A percentile compares a stretch with the other conserved stretches of the same genome.
These are phyloP conservation scores for Neonectria punicea DNA, from an alignment of 2,329 filamentous ascomycete genomes.

Conservation along the genomic window DNA sequence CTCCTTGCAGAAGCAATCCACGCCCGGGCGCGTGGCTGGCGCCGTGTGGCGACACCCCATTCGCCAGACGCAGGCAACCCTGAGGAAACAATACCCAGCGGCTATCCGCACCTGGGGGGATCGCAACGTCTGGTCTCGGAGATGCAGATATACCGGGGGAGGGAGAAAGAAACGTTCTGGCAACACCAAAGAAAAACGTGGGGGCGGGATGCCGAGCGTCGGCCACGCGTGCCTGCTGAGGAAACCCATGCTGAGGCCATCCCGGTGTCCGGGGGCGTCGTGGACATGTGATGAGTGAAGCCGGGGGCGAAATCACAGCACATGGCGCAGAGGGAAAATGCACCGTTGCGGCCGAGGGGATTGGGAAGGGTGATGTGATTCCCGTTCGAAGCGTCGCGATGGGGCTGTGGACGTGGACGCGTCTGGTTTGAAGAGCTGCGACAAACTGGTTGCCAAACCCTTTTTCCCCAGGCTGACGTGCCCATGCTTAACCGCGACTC, in stretches of 20 bases:
- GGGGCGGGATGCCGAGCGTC: constrained; percentile 25
- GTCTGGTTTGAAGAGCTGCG: constrained; percentile 25
- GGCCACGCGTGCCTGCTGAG: constrained; percentile 28
- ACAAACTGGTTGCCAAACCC: constrained; percentile 5
- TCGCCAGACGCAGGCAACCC: constrained; percentile 31
- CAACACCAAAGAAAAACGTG: constrained; percentile 8
- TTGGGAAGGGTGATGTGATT: constrained; percentile 3
- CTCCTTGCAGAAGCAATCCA: constrained; percentile 30
- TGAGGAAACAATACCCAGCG: constrained; percentile 1
- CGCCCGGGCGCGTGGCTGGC: constrained; percentile 33
- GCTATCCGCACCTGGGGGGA: not conserved
- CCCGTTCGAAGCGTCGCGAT: not conserved
- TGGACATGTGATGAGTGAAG: constrained; percentile 8
- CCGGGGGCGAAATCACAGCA: not conserved
- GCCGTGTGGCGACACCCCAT: constrained; percentile 42
- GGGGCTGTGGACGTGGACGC: constrained; percentile 29
- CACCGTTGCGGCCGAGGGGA: no score
- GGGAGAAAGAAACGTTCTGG: not conserved
- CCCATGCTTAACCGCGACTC: constrained; percentile 8
- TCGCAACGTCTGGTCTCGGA: constrained; percentile 4
- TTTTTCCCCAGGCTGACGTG: constrained; percentile 12
- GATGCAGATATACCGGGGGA: constrained; percentile 10
- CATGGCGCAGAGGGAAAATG: not conserved
- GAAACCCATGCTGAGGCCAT: constrained; percentile 29
- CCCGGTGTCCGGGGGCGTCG: constrained; percentile 19